Conservation (phyloP, 2,329 filamentous ascomycete genomes). For the Fusarium anthophilum region DNA sequence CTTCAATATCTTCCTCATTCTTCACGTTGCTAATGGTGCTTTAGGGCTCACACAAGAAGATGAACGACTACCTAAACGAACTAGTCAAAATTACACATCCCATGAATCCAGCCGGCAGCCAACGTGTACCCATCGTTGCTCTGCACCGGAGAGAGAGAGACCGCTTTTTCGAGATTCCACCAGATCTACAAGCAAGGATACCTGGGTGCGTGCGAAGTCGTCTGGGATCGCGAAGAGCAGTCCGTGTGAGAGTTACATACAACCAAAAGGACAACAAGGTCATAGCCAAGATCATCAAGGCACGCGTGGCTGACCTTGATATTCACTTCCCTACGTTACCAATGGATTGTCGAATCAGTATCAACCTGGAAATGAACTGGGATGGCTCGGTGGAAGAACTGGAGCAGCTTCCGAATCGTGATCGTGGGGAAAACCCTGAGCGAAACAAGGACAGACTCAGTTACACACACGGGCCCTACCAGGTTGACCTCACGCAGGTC, state of each 20-base stretch:
- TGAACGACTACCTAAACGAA: slow-evolving; percentile 87
- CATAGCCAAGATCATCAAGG: slow-evolving; percentile 89
- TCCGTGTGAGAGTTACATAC: slow-evolving; percentile 71
- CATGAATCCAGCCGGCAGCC: slow-evolving; percentile 56
- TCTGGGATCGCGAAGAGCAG: slow-evolving; percentile 58
- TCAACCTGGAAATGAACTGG: slow-evolving; percentile 94
- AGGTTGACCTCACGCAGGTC: slow-evolving; percentile 94
- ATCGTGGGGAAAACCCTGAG: slow-evolving; percentile 58
- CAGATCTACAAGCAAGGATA: slow-evolving; percentile 65
- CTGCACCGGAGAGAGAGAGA: slow-evolving; percentile 85
- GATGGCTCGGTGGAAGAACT: slow-evolving; percentile 72
- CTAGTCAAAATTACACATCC: slow-evolving; percentile 68
- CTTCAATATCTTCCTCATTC: background rate
- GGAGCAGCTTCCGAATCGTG: slow-evolving; percentile 51
- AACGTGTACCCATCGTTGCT: slow-evolving; percentile 76
- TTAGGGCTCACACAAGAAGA: slow-evolving; percentile 79
- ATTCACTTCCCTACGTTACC: slow-evolving; percentile 79
- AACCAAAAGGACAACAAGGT: slow-evolving; percentile 77
- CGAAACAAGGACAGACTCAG: slow-evolving; percentile 90
- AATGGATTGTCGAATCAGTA: slow-evolving; percentile 92
- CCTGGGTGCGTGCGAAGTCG: slow-evolving; percentile 71
- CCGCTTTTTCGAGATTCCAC: slow-evolving; percentile 80
- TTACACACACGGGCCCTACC: slow-evolving; percentile 87
- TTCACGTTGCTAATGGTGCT: slow-evolving; percentile 23
- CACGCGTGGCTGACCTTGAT: slow-evolving; percentile 87